A percentile compares a stretch with the other conserved stretches of the same genome.
These are phyloP conservation scores for Porogramme epimiltina DNA, from an alignment of 1,284 basidiomycete genomes.

Conservation along the genomic window DNA sequence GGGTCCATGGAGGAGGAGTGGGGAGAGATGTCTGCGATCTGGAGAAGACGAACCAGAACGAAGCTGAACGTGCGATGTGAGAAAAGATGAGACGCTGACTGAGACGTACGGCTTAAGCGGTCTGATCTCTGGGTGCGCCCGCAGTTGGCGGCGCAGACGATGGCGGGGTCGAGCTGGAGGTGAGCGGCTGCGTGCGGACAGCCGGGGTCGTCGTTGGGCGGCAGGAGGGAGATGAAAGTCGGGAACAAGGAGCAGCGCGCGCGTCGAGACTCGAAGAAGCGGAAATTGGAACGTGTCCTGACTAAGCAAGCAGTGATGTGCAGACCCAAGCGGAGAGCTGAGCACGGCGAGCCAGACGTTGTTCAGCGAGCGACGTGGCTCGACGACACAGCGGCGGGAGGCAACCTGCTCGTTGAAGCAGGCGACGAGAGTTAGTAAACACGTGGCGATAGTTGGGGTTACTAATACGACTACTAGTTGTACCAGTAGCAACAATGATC, in stretches of 20 bases:
- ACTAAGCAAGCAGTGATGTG: constrained; percentile 14
- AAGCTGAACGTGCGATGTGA: constrained; percentile 20
- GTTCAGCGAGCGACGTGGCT: too few species aligned
- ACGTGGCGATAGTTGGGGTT: too few species aligned
- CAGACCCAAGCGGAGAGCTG: too few species aligned
- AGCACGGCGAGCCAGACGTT: constrained; percentile 9
- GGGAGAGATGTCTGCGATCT: constrained; percentile 5
- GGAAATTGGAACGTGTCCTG: constrained; percentile 12
- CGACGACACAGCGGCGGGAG: too few species aligned
- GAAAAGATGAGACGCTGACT: constrained; percentile 21
- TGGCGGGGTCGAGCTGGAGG: too few species aligned
- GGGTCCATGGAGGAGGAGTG: constrained; percentile 27
- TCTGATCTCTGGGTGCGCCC: constrained; percentile 10
- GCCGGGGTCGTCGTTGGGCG: too few species aligned
- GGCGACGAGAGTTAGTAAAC: too few species aligned
- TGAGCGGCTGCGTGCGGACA: too few species aligned
- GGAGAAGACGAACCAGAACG: constrained; percentile 21
- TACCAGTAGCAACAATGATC: too few species aligned
- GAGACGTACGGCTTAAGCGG: constrained; percentile 19
- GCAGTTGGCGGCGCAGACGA: constrained; percentile 5
- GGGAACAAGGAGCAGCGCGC: constrained; percentile 12
- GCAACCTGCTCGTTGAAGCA: too few species aligned
- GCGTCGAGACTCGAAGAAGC: background rate
- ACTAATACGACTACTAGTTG: too few species aligned
- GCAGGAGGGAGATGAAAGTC: constrained; percentile 11